A percentile compares a stretch with the other conserved stretches of the same genome.
phyloP scores from a whole-genome alignment of 2,329 filamentous ascomycete genomes.

The Scortechinia acanthostroma region DNA sequence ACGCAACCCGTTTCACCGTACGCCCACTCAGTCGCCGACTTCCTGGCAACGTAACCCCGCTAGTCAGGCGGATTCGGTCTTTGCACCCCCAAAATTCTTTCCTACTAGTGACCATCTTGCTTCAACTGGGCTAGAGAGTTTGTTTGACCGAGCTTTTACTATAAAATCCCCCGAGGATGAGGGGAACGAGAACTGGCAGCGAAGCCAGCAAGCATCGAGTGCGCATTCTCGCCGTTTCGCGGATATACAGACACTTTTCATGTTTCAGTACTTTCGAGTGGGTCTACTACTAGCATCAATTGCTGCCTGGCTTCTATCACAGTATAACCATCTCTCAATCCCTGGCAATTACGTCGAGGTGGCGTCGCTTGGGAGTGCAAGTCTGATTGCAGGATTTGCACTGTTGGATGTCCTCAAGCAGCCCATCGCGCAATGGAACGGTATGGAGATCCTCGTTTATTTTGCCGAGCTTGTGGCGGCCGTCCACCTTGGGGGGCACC shows the following conservation, averaged over 20 bases:
- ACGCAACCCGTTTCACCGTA: slow-evolving; percentile 1
- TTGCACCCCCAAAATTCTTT: slow-evolving; percentile 35
- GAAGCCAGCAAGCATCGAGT: slow-evolving; percentile 2
- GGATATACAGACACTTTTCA: slow-evolving; percentile 9
- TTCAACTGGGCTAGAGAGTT: slow-evolving; percentile 32
- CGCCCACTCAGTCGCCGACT: neutral
- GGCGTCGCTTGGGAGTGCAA: slow-evolving; percentile 23
- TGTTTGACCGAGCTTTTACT: slow-evolving; percentile 33
- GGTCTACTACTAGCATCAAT: slow-evolving; percentile 17
- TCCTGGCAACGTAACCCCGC: slow-evolving; percentile 6
- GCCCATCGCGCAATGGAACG: slow-evolving; percentile 23
- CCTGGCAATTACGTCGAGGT: slow-evolving; percentile 25
- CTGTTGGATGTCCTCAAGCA: slow-evolving; percentile 24
- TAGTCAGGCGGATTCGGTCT: slow-evolving; percentile 15
- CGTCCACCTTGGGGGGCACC: slow-evolving; percentile 22
- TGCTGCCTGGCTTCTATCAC: slow-evolving; percentile 18
- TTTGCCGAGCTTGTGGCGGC: slow-evolving; percentile 24
- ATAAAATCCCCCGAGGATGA: slow-evolving; percentile 13
- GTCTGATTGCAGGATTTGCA: slow-evolving; percentile 26
- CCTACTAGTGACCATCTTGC: slow-evolving; percentile 24
- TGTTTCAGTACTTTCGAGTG: slow-evolving; percentile 18
- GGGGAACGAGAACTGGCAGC: slow-evolving; percentile 10
- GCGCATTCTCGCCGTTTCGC: neutral
- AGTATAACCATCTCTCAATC: slow-evolving; percentile 16
- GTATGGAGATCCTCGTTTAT: slow-evolving; percentile 24